Base-by-base conservation (phyloP, 805 yeast species). In the Hanseniaspora singularis region DNA sequence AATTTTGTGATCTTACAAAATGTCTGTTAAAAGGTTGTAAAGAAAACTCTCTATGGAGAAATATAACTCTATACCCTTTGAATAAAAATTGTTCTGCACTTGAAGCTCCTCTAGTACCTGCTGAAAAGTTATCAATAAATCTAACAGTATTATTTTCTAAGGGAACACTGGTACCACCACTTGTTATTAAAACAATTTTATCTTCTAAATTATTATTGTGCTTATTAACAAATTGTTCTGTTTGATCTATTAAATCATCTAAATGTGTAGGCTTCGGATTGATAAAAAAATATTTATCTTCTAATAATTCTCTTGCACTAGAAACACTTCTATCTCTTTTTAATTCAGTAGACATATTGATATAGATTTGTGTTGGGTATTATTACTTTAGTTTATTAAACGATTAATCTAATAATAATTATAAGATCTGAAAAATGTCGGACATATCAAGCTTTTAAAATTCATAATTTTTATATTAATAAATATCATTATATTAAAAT, bases 81-180 rank as follows among this genome's bases (percentile, higher is more conserved):
- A 81, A 84, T 46, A 92, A 66, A 54, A 89, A 85, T 58, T 84
- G 81, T 62, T 92, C 98, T 3, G 97, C 95, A 33, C 94, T 80
- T 0, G 95, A 78, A 3, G 98, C 94, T 48, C 98, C 99, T 63
- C 99, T 75, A 0, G 96, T 92, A 20, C 99, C 99, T 20, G 97
- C 97, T 53, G 92, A 79, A 62, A 92, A 92, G 59, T 92, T 92
- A 64, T 92, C 99, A 57, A 92, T 87, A 63, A 92, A 92, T 45
- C 99, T 67, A 6, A 92, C 99, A 0, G 98, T 92, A 59, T 92
- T 92, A 63, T 87, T 88, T 58, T 92, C 99, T 53, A 92, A 67
- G 0, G 99, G 99, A 0, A 92, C 99, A 0, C 96, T 89, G 0
- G 98, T 92, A 19, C 99, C 99, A 20, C 99, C 99, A 8, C 89